Conservation (phyloP, 768 basidiomycete species). For the Termitomyces sp. region DNA sequence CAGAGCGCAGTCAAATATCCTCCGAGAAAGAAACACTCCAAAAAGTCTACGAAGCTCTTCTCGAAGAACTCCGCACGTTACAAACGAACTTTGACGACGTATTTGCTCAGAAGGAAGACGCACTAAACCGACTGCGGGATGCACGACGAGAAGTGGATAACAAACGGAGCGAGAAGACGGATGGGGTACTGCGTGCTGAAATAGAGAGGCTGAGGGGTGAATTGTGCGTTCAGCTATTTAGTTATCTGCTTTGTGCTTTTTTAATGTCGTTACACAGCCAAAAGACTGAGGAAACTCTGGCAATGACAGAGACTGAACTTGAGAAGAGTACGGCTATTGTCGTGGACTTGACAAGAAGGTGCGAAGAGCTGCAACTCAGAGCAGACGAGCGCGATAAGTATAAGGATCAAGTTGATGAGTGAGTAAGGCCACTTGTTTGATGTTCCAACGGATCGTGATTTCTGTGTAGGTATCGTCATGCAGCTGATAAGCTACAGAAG, state of each 20-base stretch:
- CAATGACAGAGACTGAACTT: conserved; percentile 73
- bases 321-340: conserved; percentile 71
- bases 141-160: conserved; percentile 53
- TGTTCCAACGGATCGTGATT: not conserved
- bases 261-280: conserved; percentile 48
- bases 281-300: conserved; percentile 91
- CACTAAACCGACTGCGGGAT: conserved; percentile 55
- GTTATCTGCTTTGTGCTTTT: not conserved
- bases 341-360: conserved; percentile 69
- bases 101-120: conserved; percentile 75
- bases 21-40: conserved; percentile 86
- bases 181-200: conserved; percentile 73
- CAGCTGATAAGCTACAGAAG: conserved; percentile 88
- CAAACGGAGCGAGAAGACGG: conserved; percentile 63
- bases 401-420: conserved; percentile 93
- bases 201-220: conserved; percentile 77
- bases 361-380: conserved; percentile 73
- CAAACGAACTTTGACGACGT: conserved; percentile 77
- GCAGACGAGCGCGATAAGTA: conserved; percentile 76
- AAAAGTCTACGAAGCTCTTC: conserved; percentile 68
- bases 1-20: conserved; percentile 68
- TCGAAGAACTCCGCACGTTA: conserved; percentile 70
- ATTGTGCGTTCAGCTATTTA: conserved; percentile 57
- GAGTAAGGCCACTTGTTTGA: conserved; percentile 19
- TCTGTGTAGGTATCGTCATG: conserved; percentile 72